A percentile compares a stretch with the other conserved stretches of the same genome.
These are phyloP conservation scores for Tausonia pullulans DNA, from an alignment of 1,284 basidiomycete species.

Conservation along the genomic window DNA sequence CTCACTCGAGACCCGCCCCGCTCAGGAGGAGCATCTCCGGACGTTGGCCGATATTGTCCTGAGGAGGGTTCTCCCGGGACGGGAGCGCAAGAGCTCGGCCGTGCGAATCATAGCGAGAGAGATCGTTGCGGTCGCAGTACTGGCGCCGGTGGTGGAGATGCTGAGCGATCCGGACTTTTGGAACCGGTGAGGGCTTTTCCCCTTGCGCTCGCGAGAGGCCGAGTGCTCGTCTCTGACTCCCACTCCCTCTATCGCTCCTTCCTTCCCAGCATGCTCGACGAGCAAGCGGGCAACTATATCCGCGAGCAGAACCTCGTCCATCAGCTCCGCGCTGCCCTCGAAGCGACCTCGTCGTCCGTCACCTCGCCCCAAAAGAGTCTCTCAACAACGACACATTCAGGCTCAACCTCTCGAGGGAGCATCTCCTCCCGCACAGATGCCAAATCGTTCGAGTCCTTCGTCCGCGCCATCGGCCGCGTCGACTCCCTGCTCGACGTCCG, in stretches of 20 bases:
- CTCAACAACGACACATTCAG: conserved; percentile 6
- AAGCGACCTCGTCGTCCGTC: conserved; percentile 22
- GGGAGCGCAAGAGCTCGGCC: conserved; percentile 57
- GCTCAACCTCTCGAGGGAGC: not conserved
- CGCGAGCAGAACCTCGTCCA: conserved; percentile 37
- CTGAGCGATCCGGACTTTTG: conserved; percentile 90
- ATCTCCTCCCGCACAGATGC: conserved; percentile 31
- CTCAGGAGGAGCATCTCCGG: conserved; percentile 75
- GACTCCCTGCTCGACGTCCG: conserved; percentile 76
- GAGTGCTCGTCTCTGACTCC: not conserved
- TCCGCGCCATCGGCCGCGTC: conserved; percentile 68
- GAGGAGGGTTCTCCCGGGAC: conserved; percentile 59
- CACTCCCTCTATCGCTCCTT: not conserved
- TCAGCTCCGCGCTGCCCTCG: conserved; percentile 40
- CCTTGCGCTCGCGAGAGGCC: no score
- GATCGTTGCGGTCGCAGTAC: conserved; percentile 64
- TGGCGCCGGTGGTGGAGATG: conserved; percentile 83
- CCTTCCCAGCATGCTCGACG: not conserved
- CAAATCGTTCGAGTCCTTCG: conserved; percentile 77
- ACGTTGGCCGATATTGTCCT: conserved; percentile 58
- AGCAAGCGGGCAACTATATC: conserved; percentile 8
- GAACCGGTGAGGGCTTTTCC: conserved; percentile 47
- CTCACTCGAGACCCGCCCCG: conserved; percentile 74
- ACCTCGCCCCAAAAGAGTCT: conserved; percentile 15
- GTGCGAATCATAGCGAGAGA: conserved; percentile 67